phyloP scores from a whole-genome alignment of 352 stramenopile species.

The Thalassiosira pacifica region DNA sequence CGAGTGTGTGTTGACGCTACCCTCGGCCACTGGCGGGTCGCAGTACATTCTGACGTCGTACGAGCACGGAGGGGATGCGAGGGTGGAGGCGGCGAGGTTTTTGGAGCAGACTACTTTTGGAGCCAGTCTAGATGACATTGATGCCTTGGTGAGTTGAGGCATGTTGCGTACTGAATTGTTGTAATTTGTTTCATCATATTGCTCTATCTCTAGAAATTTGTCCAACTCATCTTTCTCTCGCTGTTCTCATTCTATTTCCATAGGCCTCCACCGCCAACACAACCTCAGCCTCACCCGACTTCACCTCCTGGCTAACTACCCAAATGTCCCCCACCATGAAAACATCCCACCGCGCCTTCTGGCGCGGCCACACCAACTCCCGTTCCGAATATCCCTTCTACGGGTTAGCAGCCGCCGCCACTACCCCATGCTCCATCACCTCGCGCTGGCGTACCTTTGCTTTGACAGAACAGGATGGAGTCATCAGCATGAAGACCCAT shows the following conservation, averaged over 20 bases:
- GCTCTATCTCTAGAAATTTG: too few species aligned
- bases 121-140: slow-evolving; percentile 15
- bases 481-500: background rate
- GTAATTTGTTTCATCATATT: background rate
- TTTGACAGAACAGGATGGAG: background rate
- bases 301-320: background rate
- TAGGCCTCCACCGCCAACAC: background rate
- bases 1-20: background rate
- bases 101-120: slow-evolving; percentile 72
- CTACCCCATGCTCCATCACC: background rate
- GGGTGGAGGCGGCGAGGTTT: slow-evolving; percentile 51
- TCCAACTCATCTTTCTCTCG: background rate
- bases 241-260: background rate
- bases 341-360: slow-evolving; percentile 18
- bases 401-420: background rate
- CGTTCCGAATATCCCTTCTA: slow-evolving; percentile 6
- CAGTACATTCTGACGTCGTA: slow-evolving; percentile 21
- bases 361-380: background rate
- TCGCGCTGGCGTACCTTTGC: slow-evolving; percentile 2
- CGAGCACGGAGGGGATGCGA: background rate
- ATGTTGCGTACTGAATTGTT: background rate
- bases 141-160: slow-evolving; percentile 6
- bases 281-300: slow-evolving; percentile 7
- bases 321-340: slow-evolving; percentile 10
- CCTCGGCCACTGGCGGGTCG: background rate